Percentiles rank a stretch among this genome's conserved stretches.
Conservation (phyloP, 2,329 filamentous ascomycete genomes). For the Fusarium dlaminii region DNA sequence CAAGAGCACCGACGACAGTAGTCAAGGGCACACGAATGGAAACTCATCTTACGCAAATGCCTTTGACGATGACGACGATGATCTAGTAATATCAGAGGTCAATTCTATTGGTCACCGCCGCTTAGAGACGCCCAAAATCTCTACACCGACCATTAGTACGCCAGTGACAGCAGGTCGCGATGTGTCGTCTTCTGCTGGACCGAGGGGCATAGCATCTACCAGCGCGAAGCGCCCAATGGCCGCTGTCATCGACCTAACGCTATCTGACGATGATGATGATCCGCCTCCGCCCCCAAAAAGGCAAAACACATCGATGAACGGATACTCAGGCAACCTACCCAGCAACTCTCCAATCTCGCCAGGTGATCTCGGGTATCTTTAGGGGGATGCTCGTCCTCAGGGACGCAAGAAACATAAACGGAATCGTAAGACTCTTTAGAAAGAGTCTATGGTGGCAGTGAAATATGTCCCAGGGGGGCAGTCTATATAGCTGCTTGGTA, state of each 20-base stretch:
- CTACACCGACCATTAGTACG: slow-evolving; percentile 50
- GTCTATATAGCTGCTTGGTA: slow-evolving; percentile 14
- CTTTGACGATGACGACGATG: slow-evolving; percentile 57
- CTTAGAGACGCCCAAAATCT: slow-evolving; percentile 50
- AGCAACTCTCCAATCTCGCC: slow-evolving; percentile 38
- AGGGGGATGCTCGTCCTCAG: slow-evolving; percentile 27
- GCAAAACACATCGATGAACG: slow-evolving; percentile 47
- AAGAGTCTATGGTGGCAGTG: background rate
- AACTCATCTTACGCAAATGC: slow-evolving; percentile 39
- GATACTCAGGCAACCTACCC: slow-evolving; percentile 31
- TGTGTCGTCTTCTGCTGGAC: slow-evolving; percentile 49
- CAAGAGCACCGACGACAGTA: slow-evolving; percentile 49
- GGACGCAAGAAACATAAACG: slow-evolving; percentile 19
- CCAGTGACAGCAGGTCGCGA: slow-evolving; percentile 51
- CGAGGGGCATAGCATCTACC: slow-evolving; percentile 47
- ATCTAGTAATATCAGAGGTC: slow-evolving; percentile 59
- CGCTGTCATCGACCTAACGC: slow-evolving; percentile 68
- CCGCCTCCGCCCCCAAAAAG: slow-evolving; percentile 59
- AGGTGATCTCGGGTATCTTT: slow-evolving; percentile 31
- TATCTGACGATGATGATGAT: slow-evolving; percentile 63
- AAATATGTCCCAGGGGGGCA: background rate
- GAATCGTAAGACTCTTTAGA: slow-evolving; percentile 30
- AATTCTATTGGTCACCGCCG: slow-evolving; percentile 47
- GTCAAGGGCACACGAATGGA: slow-evolving; percentile 41
- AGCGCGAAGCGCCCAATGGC: slow-evolving; percentile 60